Conservation (phyloP, 2,329 filamentous ascomycete genomes). For the Dactylellina cionopaga region DNA sequence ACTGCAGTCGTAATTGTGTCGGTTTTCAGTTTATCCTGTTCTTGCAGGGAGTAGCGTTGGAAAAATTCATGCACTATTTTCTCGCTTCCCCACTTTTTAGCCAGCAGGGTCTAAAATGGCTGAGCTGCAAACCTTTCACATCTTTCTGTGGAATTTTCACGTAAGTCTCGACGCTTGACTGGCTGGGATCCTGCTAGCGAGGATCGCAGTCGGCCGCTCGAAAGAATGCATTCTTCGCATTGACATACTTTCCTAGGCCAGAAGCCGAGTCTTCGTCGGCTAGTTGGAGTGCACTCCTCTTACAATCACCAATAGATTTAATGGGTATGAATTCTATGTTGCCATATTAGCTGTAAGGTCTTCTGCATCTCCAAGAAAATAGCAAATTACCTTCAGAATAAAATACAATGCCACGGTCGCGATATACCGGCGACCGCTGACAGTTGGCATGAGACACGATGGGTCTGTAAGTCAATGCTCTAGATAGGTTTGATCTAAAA, state of each 20-base stretch:
- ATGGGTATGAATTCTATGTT: conserved; percentile 19
- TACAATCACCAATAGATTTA: conserved; percentile 14
- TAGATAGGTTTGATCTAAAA: conserved; percentile 51
- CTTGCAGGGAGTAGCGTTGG: conserved; percentile 30
- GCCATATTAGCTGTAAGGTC: conserved; percentile 22
- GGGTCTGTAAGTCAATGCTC: not conserved
- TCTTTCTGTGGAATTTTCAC: conserved; percentile 31
- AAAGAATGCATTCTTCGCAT: conserved; percentile 30
- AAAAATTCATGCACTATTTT: conserved; percentile 51
- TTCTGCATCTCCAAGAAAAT: no score
- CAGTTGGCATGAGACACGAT: conserved; percentile 10
- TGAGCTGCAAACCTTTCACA: conserved; percentile 10
- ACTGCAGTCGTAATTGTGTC: conserved; percentile 4
- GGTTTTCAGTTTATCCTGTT: conserved; percentile 38
- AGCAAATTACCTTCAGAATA: conserved; percentile 33
- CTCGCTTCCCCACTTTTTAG: conserved; percentile 50
- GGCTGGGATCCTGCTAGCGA: conserved; percentile 4
- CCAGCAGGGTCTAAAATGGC: conserved; percentile 23
- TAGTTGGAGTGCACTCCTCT: conserved; percentile 19
- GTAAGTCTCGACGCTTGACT: conserved; percentile 12
- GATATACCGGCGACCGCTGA: conserved; percentile 40
- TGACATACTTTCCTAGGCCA: conserved; percentile 33
- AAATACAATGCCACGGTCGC: conserved; percentile 46
- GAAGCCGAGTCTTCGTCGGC: conserved; percentile 4
- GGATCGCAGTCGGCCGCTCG: conserved; percentile 11